These are phyloP conservation scores for Chalara sp. DNA, from an alignment of 2,329 filamentous ascomycete genomes.

Conservation along the genomic window DNA sequence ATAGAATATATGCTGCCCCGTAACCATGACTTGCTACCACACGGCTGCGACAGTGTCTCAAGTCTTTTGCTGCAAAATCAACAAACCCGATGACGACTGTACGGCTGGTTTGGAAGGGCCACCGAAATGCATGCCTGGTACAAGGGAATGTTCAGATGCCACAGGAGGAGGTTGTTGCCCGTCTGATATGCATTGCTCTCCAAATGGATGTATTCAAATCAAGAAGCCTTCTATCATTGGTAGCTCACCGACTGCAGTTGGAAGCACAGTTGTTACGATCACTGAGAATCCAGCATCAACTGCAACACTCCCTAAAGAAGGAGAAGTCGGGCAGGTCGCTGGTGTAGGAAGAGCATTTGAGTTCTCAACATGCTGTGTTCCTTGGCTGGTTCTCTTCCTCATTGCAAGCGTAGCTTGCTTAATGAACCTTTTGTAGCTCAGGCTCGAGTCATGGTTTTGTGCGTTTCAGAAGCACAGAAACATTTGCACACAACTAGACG, in stretches of 20 bases:
- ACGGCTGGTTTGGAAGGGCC: conserved; percentile 10
- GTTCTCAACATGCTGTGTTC: not conserved
- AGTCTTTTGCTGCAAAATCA: conserved; percentile 23
- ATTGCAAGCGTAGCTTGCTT: not conserved
- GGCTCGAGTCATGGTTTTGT: not conserved
- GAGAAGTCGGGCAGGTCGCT: conserved; percentile 18
- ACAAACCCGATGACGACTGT: conserved; percentile 12
- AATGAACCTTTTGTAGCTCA: not conserved
- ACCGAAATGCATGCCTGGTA: conserved; percentile 17
- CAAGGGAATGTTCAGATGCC: conserved; percentile 17
- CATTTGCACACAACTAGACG: not conserved
- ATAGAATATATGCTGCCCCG: conserved; percentile 25
- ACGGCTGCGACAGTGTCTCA: conserved; percentile 16
- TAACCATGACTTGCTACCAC: conserved; percentile 17
- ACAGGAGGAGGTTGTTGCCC: conserved; percentile 23
- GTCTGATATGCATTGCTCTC: conserved; percentile 11
- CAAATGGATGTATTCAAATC: conserved; percentile 17
- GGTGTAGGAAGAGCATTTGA: not conserved
- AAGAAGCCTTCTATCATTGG: not conserved
- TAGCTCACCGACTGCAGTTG: not conserved
- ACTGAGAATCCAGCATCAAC: conserved; percentile 16
- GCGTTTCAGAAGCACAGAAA: not conserved
- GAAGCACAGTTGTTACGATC: conserved; percentile 5
- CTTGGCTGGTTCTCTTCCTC: not conserved
- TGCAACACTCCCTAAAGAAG: conserved; percentile 17